phyloP scores from a whole-genome alignment of 192 early-diverging fungal genomes.

The Coemansia asiatica region DNA sequence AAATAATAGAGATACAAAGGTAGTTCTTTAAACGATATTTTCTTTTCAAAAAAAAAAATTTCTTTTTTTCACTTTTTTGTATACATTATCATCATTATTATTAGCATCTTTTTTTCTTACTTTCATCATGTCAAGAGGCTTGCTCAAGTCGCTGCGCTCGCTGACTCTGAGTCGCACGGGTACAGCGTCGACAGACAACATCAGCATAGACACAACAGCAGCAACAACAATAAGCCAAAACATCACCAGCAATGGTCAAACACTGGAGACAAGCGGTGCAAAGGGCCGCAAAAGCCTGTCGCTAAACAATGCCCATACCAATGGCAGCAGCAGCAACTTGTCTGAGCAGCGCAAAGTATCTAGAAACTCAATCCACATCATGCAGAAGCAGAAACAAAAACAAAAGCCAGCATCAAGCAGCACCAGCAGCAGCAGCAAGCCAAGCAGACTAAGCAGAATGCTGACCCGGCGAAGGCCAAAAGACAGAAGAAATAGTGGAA shows the following conservation, averaged over 20 bases:
- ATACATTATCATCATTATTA: too few species aligned
- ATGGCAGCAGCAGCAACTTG: neutral
- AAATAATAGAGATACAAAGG: too few species aligned
- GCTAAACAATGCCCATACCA: neutral
- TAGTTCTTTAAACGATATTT: too few species aligned
- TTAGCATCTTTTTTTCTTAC: too few species aligned
- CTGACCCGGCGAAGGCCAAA: neutral
- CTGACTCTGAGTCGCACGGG: neutral
- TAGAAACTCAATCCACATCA: conserved; percentile 36
- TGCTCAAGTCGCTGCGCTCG: neutral
- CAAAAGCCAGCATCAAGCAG: neutral
- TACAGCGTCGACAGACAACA: neutral
- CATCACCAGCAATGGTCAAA: neutral
- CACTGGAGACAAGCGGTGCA: neutral
- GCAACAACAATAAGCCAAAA: neutral
- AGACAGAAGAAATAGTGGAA: neutral
- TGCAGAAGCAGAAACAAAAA: conserved; percentile 15
- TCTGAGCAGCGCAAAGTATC: conserved; percentile 2
- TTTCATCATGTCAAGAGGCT: neutral
- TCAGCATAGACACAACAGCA: neutral
- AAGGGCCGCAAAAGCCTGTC: conserved; percentile 5
- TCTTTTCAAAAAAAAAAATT: too few species aligned
- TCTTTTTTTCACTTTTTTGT: too few species aligned
- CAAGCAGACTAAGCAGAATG: neutral
- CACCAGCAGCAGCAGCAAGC: conserved; percentile 1